Evolutionary conservation across 2,329 filamentous ascomycete genomes (phyloP).

Genomic region (Pseudofabraea citricarpa): DNA sequence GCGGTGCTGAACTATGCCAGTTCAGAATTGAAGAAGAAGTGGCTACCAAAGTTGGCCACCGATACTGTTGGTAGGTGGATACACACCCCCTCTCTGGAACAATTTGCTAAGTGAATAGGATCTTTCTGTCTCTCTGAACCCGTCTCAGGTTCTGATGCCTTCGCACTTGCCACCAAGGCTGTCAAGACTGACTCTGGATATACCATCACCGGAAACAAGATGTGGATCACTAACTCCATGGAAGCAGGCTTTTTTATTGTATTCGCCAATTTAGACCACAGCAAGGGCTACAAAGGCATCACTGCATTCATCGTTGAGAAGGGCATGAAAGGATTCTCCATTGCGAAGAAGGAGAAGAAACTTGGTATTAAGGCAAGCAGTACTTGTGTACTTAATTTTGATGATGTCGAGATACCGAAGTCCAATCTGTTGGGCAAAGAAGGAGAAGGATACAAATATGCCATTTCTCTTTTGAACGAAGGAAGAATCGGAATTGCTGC

Average conservation of each 20-base stretch:
- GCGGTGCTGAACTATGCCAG: slow-evolving; percentile 82
- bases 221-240: slow-evolving; percentile 99
- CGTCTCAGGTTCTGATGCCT: slow-evolving; percentile 89
- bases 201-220: slow-evolving; percentile 87
- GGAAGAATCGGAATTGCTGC: slow-evolving; percentile 96
- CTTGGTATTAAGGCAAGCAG: slow-evolving; percentile 92
- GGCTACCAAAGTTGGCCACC: slow-evolving; percentile 84
- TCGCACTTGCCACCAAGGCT: slow-evolving; percentile 89
- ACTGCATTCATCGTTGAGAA: slow-evolving; percentile 95
- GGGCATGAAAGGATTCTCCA: slow-evolving; percentile 79
- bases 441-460: slow-evolving; percentile 96
- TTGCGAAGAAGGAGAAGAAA: slow-evolving; percentile 99
- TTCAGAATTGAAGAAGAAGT: slow-evolving; percentile 73
- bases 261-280: slow-evolving; percentile 90
- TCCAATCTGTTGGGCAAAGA: slow-evolving; percentile 84
- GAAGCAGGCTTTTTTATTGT: slow-evolving; percentile 96
- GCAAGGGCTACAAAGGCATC: slow-evolving; percentile 94
- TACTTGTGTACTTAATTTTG: slow-evolving; percentile 96
- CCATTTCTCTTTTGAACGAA: slow-evolving; percentile 90
- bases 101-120: slow-evolving; percentile 31
- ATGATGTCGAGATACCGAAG: slow-evolving; percentile 87
- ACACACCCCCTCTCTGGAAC: neutral
- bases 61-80: slow-evolving; percentile 60
- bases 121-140: slow-evolving; percentile 94
- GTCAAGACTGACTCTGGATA: slow-evolving; percentile 79